phyloP scores from a whole-genome alignment of 345 rosid genomes.

The Gossypium ekmanianum region DNA sequence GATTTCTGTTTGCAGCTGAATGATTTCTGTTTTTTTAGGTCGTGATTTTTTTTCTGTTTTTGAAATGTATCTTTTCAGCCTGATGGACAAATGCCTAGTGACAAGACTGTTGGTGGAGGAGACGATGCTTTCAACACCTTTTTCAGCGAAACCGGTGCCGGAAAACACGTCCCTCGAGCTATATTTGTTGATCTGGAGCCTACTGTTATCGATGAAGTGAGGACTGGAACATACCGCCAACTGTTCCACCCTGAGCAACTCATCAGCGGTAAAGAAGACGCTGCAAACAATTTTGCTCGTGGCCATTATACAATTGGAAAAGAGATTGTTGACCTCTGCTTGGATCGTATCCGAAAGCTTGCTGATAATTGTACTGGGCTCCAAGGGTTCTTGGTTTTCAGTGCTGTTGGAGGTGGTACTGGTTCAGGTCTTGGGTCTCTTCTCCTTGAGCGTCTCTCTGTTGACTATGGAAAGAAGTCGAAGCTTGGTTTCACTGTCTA shows the following conservation, averaged over 20 bases:
- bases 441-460: slow-evolving; percentile 56
- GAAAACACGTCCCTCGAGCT: slow-evolving; percentile 57
- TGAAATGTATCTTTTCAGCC: slow-evolving; percentile 22
- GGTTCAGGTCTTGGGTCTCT: slow-evolving; percentile 60
- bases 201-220: slow-evolving; percentile 57
- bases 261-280: slow-evolving; percentile 57
- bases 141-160: slow-evolving; percentile 52
- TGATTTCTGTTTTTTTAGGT: background rate
- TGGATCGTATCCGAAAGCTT: slow-evolving; percentile 52
- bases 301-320: slow-evolving; percentile 63
- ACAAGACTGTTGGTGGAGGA: slow-evolving; percentile 40
- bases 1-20: background rate
- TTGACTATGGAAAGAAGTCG: slow-evolving; percentile 53
- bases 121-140: slow-evolving; percentile 58
- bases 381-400: slow-evolving; percentile 55
- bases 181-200: slow-evolving; percentile 54
- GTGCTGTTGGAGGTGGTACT: slow-evolving; percentile 61
- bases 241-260: slow-evolving; percentile 55
- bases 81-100: slow-evolving; percentile 56
- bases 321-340: slow-evolving; percentile 56
- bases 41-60: background rate
- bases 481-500: slow-evolving; percentile 55
- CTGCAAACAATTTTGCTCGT: slow-evolving; percentile 56
- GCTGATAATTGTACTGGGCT: slow-evolving; percentile 62
- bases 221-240: slow-evolving; percentile 47